Conservation (phyloP, 305 asterid species). For the Withania somnifera region DNA sequence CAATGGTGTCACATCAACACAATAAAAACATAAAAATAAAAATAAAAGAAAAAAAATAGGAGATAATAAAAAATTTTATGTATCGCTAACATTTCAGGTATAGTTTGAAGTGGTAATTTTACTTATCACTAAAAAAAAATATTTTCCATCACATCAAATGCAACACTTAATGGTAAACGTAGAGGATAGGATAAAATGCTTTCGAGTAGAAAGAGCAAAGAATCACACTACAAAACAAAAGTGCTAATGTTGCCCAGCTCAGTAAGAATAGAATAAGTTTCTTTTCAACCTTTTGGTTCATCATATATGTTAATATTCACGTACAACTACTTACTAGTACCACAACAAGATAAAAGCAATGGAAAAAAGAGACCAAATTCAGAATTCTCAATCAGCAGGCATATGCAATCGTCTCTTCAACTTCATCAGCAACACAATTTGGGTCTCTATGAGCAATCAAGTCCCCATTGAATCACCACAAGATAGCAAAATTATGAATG, state of each 20-base stretch:
- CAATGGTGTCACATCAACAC: too few relatives aligned
- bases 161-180: too few relatives aligned
- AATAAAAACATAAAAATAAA: too few relatives aligned
- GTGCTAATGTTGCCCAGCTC: neutral
- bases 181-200: neutral
- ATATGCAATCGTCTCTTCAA: constrained; percentile 34
- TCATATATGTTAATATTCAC: neutral
- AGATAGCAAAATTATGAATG: neutral
- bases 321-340: neutral
- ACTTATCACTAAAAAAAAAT: too few relatives aligned
- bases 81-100: too few relatives aligned
- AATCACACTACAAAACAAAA: neutral
- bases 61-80: too few relatives aligned
- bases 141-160: neutral
- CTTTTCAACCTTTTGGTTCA: neutral
- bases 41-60: too few relatives aligned
- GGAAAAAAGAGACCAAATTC: constrained; percentile 12
- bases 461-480: constrained; percentile 11
- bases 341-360: neutral
- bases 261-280: neutral
- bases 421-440: constrained; percentile 13
- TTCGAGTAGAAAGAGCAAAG: neutral
- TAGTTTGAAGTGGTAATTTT: too few relatives aligned
- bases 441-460: constrained; percentile 8
- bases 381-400: constrained; percentile 17